phyloP scores from a whole-genome alignment of 2,329 filamentous ascomycete genomes.

The Pseudopyrenochaeta lycopersici region DNA sequence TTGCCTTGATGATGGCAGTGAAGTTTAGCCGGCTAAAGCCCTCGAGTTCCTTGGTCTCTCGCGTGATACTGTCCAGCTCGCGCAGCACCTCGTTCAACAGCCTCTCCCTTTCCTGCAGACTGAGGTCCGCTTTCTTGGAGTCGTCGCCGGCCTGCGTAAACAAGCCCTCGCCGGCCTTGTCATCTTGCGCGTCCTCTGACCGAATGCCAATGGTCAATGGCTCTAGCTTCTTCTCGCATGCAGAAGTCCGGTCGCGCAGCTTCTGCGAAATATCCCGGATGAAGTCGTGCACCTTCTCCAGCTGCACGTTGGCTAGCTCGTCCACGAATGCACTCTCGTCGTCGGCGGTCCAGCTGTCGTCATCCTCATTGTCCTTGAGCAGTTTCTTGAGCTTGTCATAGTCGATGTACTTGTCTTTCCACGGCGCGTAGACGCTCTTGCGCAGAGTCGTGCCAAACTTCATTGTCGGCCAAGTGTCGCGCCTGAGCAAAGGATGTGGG shows the following conservation, averaged over 20 bases:
- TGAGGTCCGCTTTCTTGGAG: constrained; percentile 35
- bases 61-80: constrained; percentile 87
- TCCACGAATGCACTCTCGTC: constrained; percentile 95
- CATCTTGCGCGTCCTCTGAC: constrained; percentile 26
- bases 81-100: constrained; percentile 75
- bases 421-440: constrained; percentile 81
- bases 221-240: constrained; percentile 72
- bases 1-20: constrained; percentile 96
- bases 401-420: constrained; percentile 95
- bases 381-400: constrained; percentile 92
- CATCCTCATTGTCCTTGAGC: constrained; percentile 73
- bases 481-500: constrained; percentile 5
- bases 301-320: constrained; percentile 91
- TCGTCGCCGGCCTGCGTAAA: constrained; percentile 26
- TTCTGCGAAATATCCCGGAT: constrained; percentile 83
- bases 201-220: constrained; percentile 57
- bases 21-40: constrained; percentile 97
- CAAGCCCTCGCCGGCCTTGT: constrained; percentile 16
- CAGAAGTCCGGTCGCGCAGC: constrained; percentile 81
- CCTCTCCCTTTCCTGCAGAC: constrained; percentile 54
- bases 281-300: constrained; percentile 93
- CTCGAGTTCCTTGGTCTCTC: constrained; percentile 91
- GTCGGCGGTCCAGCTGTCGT: constrained; percentile 83
- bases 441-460: constrained; percentile 91
- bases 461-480: constrained; percentile 67